Percentiles rank a stretch among this genome's conserved stretches.
phyloP scores from a whole-genome alignment of 2,329 filamentous ascomycete genomes.

The Cordyceps tenuipes region DNA sequence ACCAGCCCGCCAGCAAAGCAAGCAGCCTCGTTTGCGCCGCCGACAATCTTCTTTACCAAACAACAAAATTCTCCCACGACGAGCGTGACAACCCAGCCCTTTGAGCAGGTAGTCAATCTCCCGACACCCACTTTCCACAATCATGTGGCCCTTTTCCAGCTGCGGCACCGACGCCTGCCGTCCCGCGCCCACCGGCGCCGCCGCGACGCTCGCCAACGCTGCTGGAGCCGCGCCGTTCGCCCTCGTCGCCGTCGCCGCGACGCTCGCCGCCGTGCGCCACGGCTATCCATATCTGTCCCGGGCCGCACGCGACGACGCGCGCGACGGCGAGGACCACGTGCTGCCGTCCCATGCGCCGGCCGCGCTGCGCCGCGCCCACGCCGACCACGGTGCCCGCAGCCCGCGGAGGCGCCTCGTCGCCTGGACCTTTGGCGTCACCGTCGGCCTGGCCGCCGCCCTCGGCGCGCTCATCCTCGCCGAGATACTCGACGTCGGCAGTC shows the following conservation, averaged over 20 bases:
- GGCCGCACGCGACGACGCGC: conserved; percentile 31
- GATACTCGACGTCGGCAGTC: conserved; percentile 66
- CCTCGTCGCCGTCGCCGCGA: too few species aligned
- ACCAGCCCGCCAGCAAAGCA: not conserved
- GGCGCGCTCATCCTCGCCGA: conserved; percentile 78
- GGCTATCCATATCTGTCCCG: too few species aligned
- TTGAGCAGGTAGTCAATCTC: not conserved
- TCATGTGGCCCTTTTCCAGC: conserved; percentile 35
- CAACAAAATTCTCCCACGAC: not conserved
- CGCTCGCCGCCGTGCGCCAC: too few species aligned
- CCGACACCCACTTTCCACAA: not conserved
- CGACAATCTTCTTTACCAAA: too few species aligned
- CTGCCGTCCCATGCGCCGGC: conserved; percentile 55
- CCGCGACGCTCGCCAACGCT: too few species aligned
- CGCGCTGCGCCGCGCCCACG: conserved; percentile 49
- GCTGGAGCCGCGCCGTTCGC: too few species aligned
- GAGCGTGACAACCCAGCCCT: not conserved
- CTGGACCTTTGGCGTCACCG: conserved; percentile 64
- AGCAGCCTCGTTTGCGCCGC: too few species aligned
- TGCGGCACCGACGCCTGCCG: conserved; percentile 54
- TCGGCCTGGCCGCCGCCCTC: conserved; percentile 68
- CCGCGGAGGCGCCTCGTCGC: conserved; percentile 45
- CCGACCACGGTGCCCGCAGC: conserved; percentile 47
- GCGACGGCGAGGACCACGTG: conserved; percentile 52
- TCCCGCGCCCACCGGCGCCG: too few species aligned